Conservation (phyloP, 495 filamentous ascomycete genomes). For the Tuber aestivum region DNA sequence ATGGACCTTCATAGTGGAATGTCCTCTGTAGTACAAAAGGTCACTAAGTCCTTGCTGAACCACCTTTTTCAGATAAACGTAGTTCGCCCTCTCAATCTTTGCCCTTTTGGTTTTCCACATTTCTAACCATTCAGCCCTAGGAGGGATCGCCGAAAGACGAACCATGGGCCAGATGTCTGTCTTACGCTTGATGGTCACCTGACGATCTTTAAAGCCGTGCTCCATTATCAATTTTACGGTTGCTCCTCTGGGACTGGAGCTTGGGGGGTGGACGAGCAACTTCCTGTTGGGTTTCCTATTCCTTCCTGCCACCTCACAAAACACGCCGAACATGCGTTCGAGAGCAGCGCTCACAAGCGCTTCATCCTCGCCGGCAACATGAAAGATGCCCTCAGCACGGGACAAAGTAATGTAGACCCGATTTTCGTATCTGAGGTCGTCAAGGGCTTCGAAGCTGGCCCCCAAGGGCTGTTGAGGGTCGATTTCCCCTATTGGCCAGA, state of each 20-base stretch:
- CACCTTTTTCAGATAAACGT: slow-evolving; percentile 21
- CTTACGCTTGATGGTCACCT: slow-evolving; percentile 33
- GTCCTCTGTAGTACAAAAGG: slow-evolving; percentile 32
- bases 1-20: slow-evolving; percentile 36
- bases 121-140: slow-evolving; percentile 23
- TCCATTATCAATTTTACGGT: slow-evolving; percentile 11
- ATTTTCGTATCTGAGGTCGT: slow-evolving; percentile 36
- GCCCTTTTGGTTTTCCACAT: slow-evolving; percentile 19
- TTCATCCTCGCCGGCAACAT: slow-evolving; percentile 31
- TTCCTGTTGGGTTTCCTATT: slow-evolving; percentile 28
- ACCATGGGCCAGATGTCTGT: slow-evolving; percentile 17
- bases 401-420: slow-evolving; percentile 31
- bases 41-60: slow-evolving; percentile 32
- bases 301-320: slow-evolving; percentile 35
- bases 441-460: slow-evolving; percentile 28
- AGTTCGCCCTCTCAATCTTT: slow-evolving; percentile 27
- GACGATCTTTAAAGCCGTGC: slow-evolving; percentile 29
- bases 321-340: slow-evolving; percentile 34
- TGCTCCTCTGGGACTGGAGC: slow-evolving; percentile 8
- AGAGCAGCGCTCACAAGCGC: slow-evolving; percentile 25
- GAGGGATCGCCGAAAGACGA: slow-evolving; percentile 19
- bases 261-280: slow-evolving; percentile 32
- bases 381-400: slow-evolving; percentile 20
- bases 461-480: slow-evolving; percentile 34
- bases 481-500: slow-evolving; percentile 31